Base-by-base conservation (phyloP, 768 basidiomycete genomes). In the Fibroporia radiculosa region DNA sequence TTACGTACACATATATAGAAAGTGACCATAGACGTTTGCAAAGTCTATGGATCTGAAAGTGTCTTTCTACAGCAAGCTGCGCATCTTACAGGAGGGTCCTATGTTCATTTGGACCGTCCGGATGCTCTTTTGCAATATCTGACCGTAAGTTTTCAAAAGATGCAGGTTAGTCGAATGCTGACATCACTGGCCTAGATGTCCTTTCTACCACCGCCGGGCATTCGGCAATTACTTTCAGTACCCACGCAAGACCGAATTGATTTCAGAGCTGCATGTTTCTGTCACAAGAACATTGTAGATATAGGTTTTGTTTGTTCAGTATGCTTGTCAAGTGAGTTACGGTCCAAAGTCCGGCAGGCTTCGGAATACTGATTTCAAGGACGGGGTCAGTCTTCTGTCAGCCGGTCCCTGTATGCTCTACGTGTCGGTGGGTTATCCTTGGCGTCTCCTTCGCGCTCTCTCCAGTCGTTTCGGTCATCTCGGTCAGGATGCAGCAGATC, bases 301-400 rank as follows among this genome's bases (percentile, higher is more conserved):
- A 78, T 98, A 42, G 96, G 93, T 44, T 99, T 93, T 54, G 93
- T 99, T 18, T 99, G 96, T 62, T 95, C 92, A n/a, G 93, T 99
- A 25, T 99, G 96, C 62, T 66, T 99, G 24, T 95, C 92, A 22
- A 98, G 93, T 96, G 54, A 46, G 89, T 73, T 22, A 13, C 3
- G 16, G 28, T 4, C 25, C 36, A 23, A 19, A 4, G 6, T 20
- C 8, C 3, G 8, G 20, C 18, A 10, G 11, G 29, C 29, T 18
- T 13, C 4, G 36, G 13, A 3, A 10, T 4, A 38, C 36, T 25
- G 6, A 41, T 51, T n/a, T n/a, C 11, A 24, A 42, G 10, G 38
- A 40, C 29, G 20, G 34, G 4, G 19, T 45, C 54, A 96, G 93
- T 96, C 56, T 96, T 95, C 63, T 96, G 93, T 57, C 80, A 88